phyloP scores from a whole-genome alignment of 2,329 filamentous ascomycete genomes.

The Botryotinia calthae region DNA sequence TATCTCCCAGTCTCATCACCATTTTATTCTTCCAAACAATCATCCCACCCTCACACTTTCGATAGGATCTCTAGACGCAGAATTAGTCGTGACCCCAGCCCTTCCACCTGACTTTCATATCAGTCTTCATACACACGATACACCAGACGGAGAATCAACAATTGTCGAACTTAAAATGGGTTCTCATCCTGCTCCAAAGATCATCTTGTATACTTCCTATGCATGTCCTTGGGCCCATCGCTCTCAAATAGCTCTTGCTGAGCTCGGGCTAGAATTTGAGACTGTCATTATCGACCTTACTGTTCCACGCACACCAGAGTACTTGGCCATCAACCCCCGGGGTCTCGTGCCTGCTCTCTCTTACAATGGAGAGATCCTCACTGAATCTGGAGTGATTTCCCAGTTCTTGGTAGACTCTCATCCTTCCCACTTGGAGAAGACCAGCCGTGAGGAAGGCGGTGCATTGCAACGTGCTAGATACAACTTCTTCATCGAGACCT shows the following conservation, averaged over 20 bases:
- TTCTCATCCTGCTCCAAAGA: slow-evolving; percentile 22
- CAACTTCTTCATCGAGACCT: slow-evolving; percentile 71
- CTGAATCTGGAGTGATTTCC: slow-evolving; percentile 70
- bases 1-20: background rate
- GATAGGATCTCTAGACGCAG: slow-evolving; percentile 20
- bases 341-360: slow-evolving; percentile 72
- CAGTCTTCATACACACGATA: slow-evolving; percentile 17
- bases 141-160: slow-evolving; percentile 19
- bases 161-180: slow-evolving; percentile 22
- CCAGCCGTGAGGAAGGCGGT: slow-evolving; percentile 49
- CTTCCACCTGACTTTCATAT: slow-evolving; percentile 20
- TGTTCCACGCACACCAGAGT: slow-evolving; percentile 67
- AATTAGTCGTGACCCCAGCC: slow-evolving; percentile 20
- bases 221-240: slow-evolving; percentile 73
- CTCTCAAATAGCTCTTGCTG: slow-evolving; percentile 67
- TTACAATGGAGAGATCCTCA: slow-evolving; percentile 65
- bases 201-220: slow-evolving; percentile 26
- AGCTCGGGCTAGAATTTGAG: slow-evolving; percentile 63
- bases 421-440: slow-evolving; percentile 64
- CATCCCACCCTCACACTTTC: slow-evolving; percentile 10
- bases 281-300: slow-evolving; percentile 71
- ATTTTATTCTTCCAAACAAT: background rate
- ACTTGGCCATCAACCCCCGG: slow-evolving; percentile 74
- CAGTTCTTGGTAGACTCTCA: slow-evolving; percentile 69
- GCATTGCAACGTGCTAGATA: slow-evolving; percentile 65